A percentile compares a stretch with the other conserved stretches of the same genome.
phyloP scores from a whole-genome alignment of 805 yeast species.

The Candida broadrunensis region DNA sequence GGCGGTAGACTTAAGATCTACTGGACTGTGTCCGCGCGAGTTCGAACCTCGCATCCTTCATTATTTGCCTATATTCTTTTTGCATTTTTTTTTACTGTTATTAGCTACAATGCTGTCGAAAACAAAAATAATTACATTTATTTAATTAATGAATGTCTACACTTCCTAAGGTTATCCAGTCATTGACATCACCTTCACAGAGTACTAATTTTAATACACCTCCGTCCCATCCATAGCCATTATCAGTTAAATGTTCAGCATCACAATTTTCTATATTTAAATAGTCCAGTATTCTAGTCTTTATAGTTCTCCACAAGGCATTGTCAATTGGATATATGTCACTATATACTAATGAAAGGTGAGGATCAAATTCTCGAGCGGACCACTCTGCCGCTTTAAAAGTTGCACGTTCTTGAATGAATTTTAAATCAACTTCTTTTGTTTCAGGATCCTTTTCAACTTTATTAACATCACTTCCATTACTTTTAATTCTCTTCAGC shows the following conservation, averaged over 20 bases:
- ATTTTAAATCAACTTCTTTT: constrained; percentile 21
- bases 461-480: constrained; percentile 1
- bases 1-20: constrained; percentile 52
- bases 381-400: constrained; percentile 54
- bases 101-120: no score
- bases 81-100: not conserved
- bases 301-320: constrained; percentile 61
- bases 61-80: constrained; percentile 20
- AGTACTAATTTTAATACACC: constrained; percentile 65
- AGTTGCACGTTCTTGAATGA: constrained; percentile 39
- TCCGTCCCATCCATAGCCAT: constrained; percentile 58
- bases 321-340: constrained; percentile 62
- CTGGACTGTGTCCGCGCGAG: constrained; percentile 52
- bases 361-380: constrained; percentile 60
- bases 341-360: constrained; percentile 68
- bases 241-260: constrained; percentile 27
- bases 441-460: constrained; percentile 1
- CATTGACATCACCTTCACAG: constrained; percentile 68
- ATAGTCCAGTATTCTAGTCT: constrained; percentile 63
- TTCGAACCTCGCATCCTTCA: constrained; percentile 54
- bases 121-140: no score
- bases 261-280: constrained; percentile 48
- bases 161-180: constrained; percentile 66
- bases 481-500: constrained; percentile 14
- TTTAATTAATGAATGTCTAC: constrained; percentile 36